Evolutionary conservation across 441 rosid species (phyloP).

Genomic region (Kokia cookei): DNA sequence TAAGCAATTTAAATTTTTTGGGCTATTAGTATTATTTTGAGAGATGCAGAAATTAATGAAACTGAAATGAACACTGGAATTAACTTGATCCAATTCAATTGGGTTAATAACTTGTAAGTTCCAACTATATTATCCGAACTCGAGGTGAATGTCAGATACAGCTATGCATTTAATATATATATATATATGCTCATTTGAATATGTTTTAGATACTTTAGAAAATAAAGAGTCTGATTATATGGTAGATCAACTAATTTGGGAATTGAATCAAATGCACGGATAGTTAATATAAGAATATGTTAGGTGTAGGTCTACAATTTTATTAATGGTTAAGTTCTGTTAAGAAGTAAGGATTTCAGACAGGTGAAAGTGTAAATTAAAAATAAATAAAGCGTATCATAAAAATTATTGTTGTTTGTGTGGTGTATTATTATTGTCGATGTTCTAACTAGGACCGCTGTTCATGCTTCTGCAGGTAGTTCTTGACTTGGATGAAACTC

Average conservation of each 20-base stretch:
- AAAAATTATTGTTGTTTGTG: not conserved
- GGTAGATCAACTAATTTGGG: not conserved
- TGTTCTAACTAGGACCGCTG: conserved; percentile 14
- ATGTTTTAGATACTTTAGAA: not conserved
- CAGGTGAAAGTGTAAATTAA: not conserved
- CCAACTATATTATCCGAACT: not conserved
- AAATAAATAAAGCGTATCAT: not conserved
- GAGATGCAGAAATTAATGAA: not conserved
- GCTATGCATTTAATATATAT: too few species aligned
- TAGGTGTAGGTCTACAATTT: not conserved
- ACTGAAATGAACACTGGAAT: not conserved
- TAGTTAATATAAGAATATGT: not conserved
- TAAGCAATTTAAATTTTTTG: not conserved
- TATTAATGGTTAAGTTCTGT: not conserved
- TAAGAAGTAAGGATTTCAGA: not conserved
- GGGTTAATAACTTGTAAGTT: not conserved
- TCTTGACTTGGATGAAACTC: conserved; percentile 92
- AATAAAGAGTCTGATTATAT: not conserved
- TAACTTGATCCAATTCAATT: not conserved
- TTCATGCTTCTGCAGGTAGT: conserved; percentile 50
- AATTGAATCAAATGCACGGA: not conserved
- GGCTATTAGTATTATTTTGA: not conserved
- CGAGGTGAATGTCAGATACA: not conserved
- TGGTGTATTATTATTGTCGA: not conserved
- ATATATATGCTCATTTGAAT: not conserved